Conservation (phyloP, 495 filamentous ascomycete genomes). For the Podospora comata region DNA sequence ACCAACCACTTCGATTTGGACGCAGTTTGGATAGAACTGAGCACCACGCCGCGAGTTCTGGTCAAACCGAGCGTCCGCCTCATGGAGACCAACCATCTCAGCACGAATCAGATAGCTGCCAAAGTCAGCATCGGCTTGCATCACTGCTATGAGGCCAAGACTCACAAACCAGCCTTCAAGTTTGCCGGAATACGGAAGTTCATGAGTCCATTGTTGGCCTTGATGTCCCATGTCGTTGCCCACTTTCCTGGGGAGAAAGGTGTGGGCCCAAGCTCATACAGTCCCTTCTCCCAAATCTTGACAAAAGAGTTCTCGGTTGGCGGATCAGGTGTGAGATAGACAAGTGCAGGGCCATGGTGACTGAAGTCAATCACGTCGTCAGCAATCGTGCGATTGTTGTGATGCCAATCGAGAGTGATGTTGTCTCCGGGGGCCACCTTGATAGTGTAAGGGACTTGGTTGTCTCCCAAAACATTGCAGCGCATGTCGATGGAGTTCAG, state of each 20-base stretch:
- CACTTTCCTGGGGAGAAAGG: conserved; percentile 31
- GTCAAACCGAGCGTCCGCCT: conserved; percentile 35
- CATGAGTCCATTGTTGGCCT: conserved; percentile 42
- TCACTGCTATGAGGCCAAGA: background rate
- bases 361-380: conserved; percentile 46
- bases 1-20: conserved; percentile 43
- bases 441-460: conserved; percentile 39
- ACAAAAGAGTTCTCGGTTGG: conserved; percentile 44
- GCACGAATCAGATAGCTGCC: conserved; percentile 43
- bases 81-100: conserved; percentile 49
- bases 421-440: conserved; percentile 44
- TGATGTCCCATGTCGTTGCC: conserved; percentile 42
- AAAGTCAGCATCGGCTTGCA: background rate
- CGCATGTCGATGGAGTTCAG: conserved; percentile 42
- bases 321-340: conserved; percentile 48
- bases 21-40: conserved; percentile 48
- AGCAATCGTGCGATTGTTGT: conserved; percentile 32
- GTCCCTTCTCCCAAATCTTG: conserved; percentile 47
- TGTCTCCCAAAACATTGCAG: conserved; percentile 46
- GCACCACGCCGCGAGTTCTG: conserved; percentile 37
- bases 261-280: conserved; percentile 29
- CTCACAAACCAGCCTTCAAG: conserved; percentile 43
- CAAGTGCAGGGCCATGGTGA: conserved; percentile 44
- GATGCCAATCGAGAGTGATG: conserved; percentile 45
- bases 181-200: conserved; percentile 41